A percentile compares a stretch with the other conserved stretches of the same genome.
Evolutionary conservation across 225 moss, liverwort and hornwort species (phyloP).

Genomic region (Neckera pumila): DNA sequence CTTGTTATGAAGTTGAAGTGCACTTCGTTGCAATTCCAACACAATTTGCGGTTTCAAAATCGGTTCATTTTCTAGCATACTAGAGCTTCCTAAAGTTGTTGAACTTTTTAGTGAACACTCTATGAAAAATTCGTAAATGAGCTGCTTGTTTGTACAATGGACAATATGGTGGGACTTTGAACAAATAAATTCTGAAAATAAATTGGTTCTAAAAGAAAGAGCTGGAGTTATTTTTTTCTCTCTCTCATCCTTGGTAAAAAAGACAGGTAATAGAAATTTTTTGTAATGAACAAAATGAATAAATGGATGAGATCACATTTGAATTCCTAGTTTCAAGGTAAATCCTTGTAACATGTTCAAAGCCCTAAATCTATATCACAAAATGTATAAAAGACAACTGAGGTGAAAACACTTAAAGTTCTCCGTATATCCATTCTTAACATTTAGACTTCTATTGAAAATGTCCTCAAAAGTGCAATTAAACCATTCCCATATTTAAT

Average conservation of each 20-base stretch:
- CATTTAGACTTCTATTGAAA: background rate
- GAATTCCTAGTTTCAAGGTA: background rate
- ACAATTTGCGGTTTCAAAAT: no score
- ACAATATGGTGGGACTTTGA: fast-evolving
- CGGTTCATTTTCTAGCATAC: no score
- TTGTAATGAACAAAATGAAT: fast-evolving
- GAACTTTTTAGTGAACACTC: no score
- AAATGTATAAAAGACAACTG: fast-evolving
- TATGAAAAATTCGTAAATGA: no score
- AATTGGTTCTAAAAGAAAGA: background rate
- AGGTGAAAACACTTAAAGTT: background rate
- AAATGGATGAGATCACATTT: background rate
- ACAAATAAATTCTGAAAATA: background rate
- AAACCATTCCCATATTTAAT: background rate
- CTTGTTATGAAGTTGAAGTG: no score
- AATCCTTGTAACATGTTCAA: background rate
- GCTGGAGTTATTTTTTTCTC: fast-evolving
- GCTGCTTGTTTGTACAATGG: fast-evolving
- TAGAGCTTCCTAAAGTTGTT: no score
- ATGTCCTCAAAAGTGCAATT: fast-evolving
- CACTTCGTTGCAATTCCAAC: no score
- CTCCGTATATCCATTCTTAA: fast-evolving
- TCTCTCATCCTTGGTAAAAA: fast-evolving
- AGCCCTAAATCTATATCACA: no score
- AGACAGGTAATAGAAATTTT: no score